Conservation (phyloP, 208 protist species). For the Acanthamoeba lenticulata region DNA sequence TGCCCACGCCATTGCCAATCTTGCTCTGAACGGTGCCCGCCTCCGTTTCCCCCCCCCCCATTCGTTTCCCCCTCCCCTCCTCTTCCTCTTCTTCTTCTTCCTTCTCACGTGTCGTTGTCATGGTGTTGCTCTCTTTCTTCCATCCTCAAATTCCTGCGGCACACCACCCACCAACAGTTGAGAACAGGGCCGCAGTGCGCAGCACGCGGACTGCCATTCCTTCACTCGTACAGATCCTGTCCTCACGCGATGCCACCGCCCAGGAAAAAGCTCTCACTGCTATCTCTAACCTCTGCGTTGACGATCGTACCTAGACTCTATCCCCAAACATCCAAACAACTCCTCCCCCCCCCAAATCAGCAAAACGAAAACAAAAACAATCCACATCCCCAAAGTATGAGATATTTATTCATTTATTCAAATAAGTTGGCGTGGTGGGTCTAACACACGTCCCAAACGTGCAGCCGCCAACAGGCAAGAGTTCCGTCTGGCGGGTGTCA, state of each 20-base stretch:
- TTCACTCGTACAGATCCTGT: background rate
- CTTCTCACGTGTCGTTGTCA: background rate
- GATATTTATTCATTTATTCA: background rate
- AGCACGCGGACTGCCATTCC: background rate
- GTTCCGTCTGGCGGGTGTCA: constrained; percentile 18
- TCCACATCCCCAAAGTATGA: no score
- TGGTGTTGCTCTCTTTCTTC: background rate
- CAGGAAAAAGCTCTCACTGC: constrained; percentile 43
- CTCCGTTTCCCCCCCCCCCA: background rate
- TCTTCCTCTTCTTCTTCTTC: background rate
- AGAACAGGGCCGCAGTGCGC: constrained; percentile 60
- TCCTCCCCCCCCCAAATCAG: background rate
- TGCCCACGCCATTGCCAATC: constrained; percentile 51
- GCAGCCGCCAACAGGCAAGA: constrained; percentile 8
- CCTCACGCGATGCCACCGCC: background rate
- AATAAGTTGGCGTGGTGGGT: background rate
- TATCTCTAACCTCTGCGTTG: constrained; percentile 61
- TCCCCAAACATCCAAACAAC: background rate
- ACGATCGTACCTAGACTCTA: constrained; percentile 11
- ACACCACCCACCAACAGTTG: no score
- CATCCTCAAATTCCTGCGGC: background rate
- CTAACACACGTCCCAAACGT: background rate
- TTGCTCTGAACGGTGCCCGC: background rate
- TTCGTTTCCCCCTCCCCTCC: background rate
- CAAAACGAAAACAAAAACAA: no score